phyloP scores from a whole-genome alignment of 192 early-diverging fungal species.

The Umbelopsis sp. region DNA sequence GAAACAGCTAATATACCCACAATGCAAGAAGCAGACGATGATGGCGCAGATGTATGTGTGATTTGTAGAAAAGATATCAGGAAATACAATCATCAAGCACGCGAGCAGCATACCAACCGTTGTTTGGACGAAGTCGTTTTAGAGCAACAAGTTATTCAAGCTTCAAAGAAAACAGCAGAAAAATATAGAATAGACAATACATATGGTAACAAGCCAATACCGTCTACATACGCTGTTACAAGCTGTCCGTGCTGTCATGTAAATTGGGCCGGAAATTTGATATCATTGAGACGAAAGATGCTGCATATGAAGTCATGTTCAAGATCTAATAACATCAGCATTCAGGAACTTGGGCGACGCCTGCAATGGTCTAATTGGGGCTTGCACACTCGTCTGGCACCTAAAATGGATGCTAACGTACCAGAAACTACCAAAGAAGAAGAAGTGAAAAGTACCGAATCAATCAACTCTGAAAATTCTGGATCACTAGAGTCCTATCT shows the following conservation, averaged over 20 bases:
- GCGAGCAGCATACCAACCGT: conserved; percentile 22
- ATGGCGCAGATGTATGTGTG: neutral
- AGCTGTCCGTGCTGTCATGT: conserved; percentile 7
- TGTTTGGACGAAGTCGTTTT: conserved; percentile 25
- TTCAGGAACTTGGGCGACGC: conserved; percentile 3
- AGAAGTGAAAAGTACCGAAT: too few species aligned
- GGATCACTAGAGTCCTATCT: too few species aligned
- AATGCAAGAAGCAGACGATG: neutral
- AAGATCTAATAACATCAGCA: neutral
- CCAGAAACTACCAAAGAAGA: too few species aligned
- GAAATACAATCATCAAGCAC: neutral
- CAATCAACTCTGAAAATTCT: too few species aligned
- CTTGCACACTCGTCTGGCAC: neutral
- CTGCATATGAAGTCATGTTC: conserved; percentile 7
- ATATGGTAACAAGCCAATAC: neutral
- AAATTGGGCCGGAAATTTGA: neutral
- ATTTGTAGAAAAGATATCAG: conserved; percentile 21
- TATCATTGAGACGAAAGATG: conserved; percentile 1
- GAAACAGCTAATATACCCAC: neutral
- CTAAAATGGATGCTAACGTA: too few species aligned
- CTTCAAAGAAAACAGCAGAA: conserved; percentile 3
- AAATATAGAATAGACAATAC: neutral
- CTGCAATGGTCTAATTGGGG: conserved; percentile 9
- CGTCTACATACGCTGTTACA: neutral
- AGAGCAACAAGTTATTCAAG: neutral